These are phyloP conservation scores for Chlorella variabilis DNA, from an alignment of 163 green algal genomes.

Conservation along the genomic window DNA sequence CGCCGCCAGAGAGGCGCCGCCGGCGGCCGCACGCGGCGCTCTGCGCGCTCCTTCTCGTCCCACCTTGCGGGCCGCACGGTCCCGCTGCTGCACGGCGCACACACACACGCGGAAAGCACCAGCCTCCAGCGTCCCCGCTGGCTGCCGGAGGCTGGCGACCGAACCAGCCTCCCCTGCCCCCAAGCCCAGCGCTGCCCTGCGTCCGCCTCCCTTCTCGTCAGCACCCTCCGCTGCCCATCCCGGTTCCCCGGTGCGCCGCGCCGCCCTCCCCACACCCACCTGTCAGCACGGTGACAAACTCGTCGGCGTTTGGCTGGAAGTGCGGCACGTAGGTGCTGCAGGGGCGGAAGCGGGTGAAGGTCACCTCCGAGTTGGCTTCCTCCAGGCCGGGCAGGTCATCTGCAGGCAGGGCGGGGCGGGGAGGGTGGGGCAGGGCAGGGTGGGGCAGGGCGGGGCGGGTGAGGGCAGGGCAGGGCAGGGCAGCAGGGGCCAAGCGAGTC, in stretches of 20 bases:
- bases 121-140: too few species aligned
- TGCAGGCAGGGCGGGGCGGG: neutral
- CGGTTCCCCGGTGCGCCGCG: too few species aligned
- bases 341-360: neutral
- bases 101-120: too few species aligned
- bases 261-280: constrained; percentile 6
- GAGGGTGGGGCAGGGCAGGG: neutral
- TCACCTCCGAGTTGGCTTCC: neutral
- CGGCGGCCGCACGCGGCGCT: too few species aligned
- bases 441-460: neutral
- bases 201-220: too few species aligned
- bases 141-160: too few species aligned
- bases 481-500: neutral
- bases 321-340: constrained; percentile 16
- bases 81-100: too few species aligned
- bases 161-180: too few species aligned
- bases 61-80: too few species aligned
- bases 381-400: neutral
- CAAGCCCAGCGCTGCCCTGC: too few species aligned
- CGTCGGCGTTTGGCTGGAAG: constrained; percentile 13
- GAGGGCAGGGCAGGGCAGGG: neutral
- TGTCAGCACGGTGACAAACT: constrained; percentile 13
- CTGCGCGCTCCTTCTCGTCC: too few species aligned
- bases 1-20: neutral
- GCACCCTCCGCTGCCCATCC: too few species aligned